Percentiles rank a stretch among this genome's conserved stretches.
Conservation (phyloP, 176 grass and related monocot genomes). For the Aegilops speltoides region DNA sequence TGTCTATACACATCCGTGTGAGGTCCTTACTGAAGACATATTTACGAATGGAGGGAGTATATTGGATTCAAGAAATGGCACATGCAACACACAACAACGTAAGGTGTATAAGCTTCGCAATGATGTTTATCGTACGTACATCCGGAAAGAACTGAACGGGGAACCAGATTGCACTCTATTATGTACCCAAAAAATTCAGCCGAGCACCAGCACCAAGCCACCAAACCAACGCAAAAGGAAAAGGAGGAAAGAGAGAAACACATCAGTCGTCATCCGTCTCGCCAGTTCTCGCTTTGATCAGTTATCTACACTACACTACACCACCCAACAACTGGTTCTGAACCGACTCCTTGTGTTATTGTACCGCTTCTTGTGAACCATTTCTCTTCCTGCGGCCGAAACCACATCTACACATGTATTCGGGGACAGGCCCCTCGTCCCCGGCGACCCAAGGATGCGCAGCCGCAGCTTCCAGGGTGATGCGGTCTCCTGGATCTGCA, state of each 20-base stretch:
- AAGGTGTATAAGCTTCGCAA: not conserved
- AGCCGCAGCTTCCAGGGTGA: slow-evolving; percentile 64
- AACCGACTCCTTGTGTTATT: not conserved
- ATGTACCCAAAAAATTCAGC: slow-evolving; percentile 20
- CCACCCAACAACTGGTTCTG: not conserved
- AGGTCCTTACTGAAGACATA: too few relatives aligned
- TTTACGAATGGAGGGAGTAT: too few relatives aligned
- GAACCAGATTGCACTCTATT: not conserved
- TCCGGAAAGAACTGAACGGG: not conserved
- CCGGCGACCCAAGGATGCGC: slow-evolving; percentile 82
- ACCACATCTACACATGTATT: slow-evolving; percentile 71
- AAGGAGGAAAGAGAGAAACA: not conserved
- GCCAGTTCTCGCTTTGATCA: not conserved
- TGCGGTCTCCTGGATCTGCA: slow-evolving; percentile 60
- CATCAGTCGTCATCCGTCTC: not conserved
- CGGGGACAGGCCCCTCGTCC: slow-evolving; percentile 55
- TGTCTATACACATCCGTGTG: too few relatives aligned
- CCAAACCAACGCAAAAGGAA: not conserved
- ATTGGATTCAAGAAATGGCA: too few relatives aligned
- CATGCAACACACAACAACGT: not conserved
- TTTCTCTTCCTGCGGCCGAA: slow-evolving; percentile 39
- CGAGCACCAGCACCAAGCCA: not conserved
- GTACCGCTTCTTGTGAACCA: not conserved
- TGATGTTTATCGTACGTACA: not conserved
- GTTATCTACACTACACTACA: slow-evolving; percentile 33